Evolutionary conservation across 257 asterid genomes (phyloP).

Genomic region (Solanum arcanum): DNA sequence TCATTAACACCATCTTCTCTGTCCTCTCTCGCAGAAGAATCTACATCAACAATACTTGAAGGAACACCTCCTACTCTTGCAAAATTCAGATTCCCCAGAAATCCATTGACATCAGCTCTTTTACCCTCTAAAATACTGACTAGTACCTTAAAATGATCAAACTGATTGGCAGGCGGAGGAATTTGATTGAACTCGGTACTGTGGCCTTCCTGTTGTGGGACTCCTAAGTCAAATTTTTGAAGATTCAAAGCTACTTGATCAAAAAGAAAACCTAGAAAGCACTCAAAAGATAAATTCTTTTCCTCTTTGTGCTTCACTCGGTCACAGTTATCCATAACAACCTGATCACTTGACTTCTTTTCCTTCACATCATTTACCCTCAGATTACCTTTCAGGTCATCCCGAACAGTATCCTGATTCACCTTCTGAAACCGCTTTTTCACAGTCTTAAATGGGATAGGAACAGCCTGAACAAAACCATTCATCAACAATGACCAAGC

Average conservation of each 20-base stretch:
- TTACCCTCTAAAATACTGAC: slow-evolving; percentile 62
- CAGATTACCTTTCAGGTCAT: slow-evolving; percentile 13
- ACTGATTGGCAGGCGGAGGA: slow-evolving; percentile 17
- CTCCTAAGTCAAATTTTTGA: slow-evolving; percentile 48
- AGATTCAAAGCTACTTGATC: slow-evolving; percentile 58
- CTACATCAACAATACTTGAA: slow-evolving; percentile 55
- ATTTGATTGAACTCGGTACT: slow-evolving; percentile 10
- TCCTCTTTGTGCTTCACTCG: slow-evolving; percentile 32
- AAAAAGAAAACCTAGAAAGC: slow-evolving; percentile 50
- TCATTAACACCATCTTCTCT: slow-evolving; percentile 36
- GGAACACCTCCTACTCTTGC: slow-evolving; percentile 97
- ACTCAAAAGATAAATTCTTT: slow-evolving; percentile 51
- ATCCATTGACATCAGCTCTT: slow-evolving; percentile 73
- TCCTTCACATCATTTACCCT: slow-evolving; percentile 18
- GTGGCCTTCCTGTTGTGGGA: slow-evolving; percentile 35
- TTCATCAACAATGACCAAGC: slow-evolving; percentile 54
- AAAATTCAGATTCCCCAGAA: slow-evolving; percentile 68
- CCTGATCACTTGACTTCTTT: slow-evolving; percentile 9
- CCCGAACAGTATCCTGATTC: slow-evolving; percentile 11
- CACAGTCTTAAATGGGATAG: slow-evolving; percentile 48
- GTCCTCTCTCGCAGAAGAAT: slow-evolving; percentile 49
- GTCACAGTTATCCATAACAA: background rate
- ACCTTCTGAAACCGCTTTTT: slow-evolving; percentile 37
- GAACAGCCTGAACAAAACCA: slow-evolving; percentile 69
- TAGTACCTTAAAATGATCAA: slow-evolving; percentile 54